Conservation (phyloP, 1,284 basidiomycete genomes). For the Caloboletus firmus region DNA sequence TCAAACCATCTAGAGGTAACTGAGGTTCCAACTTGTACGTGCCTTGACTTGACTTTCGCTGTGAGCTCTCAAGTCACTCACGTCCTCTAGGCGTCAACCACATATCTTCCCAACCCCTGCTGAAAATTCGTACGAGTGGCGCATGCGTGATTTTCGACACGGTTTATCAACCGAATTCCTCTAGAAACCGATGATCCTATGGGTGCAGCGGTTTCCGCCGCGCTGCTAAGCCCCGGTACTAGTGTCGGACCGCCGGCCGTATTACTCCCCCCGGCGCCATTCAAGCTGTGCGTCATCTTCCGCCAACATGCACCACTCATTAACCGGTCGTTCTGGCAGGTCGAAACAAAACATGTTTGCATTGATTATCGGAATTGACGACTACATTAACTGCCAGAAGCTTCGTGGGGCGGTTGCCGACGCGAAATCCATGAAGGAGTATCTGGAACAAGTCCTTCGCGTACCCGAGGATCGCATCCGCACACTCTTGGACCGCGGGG, state of each 20-base stretch:
- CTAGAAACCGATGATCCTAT: background rate
- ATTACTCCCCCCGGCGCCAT: background rate
- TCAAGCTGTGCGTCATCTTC: background rate
- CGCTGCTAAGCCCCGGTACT: background rate
- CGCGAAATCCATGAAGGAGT: slow-evolving; percentile 50
- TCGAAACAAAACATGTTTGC: slow-evolving; percentile 42
- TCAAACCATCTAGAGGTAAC: background rate
- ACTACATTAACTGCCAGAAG: slow-evolving; percentile 55
- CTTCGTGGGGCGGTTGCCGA: slow-evolving; percentile 58
- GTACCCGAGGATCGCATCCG: slow-evolving; percentile 56
- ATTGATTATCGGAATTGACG: slow-evolving; percentile 58
- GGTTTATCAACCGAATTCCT: background rate
- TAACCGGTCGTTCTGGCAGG: background rate
- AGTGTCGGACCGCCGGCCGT: background rate
- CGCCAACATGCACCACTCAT: background rate
- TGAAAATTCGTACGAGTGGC: background rate
- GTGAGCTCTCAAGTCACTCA: background rate
- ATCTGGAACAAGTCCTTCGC: slow-evolving; percentile 48
- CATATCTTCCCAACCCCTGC: background rate
- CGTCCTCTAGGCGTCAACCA: background rate
- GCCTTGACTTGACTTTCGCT: background rate
- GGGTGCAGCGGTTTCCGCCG: background rate
- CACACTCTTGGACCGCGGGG: slow-evolving; percentile 50
- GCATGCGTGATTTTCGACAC: background rate
- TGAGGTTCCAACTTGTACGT: background rate